These are phyloP conservation scores for Neurospora terricola DNA, from an alignment of 495 filamentous ascomycete species.

Conservation along the genomic window DNA sequence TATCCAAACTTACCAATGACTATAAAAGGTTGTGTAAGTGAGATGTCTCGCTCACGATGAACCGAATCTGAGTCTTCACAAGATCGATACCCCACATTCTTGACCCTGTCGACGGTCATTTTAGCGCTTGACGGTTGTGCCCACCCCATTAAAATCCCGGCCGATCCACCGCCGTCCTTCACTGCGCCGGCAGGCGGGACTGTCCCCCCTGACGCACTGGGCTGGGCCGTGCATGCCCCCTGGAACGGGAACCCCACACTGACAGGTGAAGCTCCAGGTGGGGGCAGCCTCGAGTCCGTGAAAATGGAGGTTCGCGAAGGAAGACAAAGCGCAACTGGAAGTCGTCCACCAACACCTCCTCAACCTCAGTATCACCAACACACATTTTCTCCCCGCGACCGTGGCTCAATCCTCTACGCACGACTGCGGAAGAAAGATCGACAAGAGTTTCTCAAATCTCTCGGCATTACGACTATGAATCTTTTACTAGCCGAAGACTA, in stretches of 20 bases:
- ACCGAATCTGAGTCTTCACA: not conserved
- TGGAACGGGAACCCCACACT: not conserved
- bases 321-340: not conserved
- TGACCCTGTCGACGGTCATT: not conserved
- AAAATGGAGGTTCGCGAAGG: not conserved
- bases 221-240: not conserved
- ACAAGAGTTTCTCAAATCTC: not conserved
- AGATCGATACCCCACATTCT: not conserved
- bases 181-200: not conserved
- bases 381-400: not conserved
- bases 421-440: slow-evolving; percentile 4
- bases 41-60: not conserved
- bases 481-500: slow-evolving; percentile 43
- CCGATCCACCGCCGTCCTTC: not conserved
- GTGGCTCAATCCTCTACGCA: not conserved
- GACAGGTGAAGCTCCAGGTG: not conserved
- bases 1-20: not conserved
- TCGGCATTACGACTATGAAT: slow-evolving; percentile 30
- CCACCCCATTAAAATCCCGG: not conserved
- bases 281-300: not conserved
- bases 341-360: not conserved
- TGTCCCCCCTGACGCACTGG: not conserved
- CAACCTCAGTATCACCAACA: not conserved
- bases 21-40: not conserved
- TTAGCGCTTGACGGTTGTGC: not conserved